Evolutionary conservation across 2,329 filamentous ascomycete species (phyloP).

Genomic region (Botrytis pseudocinerea): DNA sequence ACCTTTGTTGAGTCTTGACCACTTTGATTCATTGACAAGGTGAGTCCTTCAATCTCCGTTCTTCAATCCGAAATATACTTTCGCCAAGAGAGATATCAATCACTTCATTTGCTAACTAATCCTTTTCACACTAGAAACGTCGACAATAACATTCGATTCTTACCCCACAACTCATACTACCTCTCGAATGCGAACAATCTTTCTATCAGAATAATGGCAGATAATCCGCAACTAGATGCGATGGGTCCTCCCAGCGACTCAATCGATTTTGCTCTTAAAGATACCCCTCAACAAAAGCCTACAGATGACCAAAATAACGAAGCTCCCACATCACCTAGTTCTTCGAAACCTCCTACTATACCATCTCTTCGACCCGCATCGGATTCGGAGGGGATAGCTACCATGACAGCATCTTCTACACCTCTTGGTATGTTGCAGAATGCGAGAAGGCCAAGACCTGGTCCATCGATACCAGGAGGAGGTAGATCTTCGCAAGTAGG

Average conservation of each 20-base stretch:
- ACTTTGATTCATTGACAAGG: not conserved
- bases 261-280: constrained; percentile 31
- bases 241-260: constrained; percentile 30
- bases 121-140: constrained; percentile 1
- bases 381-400: constrained; percentile 52
- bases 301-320: constrained; percentile 26
- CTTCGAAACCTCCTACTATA: constrained; percentile 49
- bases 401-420: constrained; percentile 82
- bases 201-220: constrained; percentile 7
- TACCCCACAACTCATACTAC: constrained; percentile 27
- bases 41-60: not conserved
- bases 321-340: constrained; percentile 26
- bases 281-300: constrained; percentile 18
- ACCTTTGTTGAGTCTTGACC: not conserved
- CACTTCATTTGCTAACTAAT: not conserved
- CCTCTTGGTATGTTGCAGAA: constrained; percentile 74
- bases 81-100: not conserved
- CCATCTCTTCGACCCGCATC: constrained; percentile 62
- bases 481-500: constrained; percentile 12
- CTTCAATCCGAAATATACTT: constrained; percentile 2
- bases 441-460: constrained; percentile 52
- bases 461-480: constrained; percentile 8
- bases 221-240: constrained; percentile 5
- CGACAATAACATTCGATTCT: constrained; percentile 27
- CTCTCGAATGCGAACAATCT: constrained; percentile 10